Evolutionary conservation across 1,284 basidiomycete genomes (phyloP).

Genomic region (Cystobasidiaceae sp.): DNA sequence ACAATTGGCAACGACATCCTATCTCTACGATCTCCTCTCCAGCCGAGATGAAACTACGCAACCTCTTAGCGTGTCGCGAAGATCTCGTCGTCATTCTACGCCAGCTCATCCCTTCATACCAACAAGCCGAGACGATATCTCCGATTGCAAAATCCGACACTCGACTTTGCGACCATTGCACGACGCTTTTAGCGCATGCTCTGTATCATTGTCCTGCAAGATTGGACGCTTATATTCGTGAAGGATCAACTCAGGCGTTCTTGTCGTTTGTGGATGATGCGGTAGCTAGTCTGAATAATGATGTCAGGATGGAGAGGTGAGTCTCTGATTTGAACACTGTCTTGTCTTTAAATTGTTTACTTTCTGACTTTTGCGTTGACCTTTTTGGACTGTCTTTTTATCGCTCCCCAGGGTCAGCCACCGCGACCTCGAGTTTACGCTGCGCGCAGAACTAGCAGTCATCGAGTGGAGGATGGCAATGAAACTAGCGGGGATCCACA

Average conservation of each 20-base stretch:
- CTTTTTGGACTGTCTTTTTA: neutral
- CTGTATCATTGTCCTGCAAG: neutral
- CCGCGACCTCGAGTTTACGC: neutral
- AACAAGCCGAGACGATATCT: neutral
- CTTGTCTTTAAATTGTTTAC: too few relatives aligned
- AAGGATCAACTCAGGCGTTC: neutral
- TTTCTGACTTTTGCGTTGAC: too few relatives aligned
- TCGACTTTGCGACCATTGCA: neutral
- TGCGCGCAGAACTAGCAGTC: neutral
- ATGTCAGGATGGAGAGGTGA: neutral
- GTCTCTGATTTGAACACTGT: too few relatives aligned
- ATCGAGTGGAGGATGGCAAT: neutral
- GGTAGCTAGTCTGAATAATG: neutral
- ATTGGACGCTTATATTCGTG: neutral
- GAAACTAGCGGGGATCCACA: neutral
- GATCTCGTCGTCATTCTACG: neutral
- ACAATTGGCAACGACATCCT: too few relatives aligned
- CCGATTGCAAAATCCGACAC: neutral
- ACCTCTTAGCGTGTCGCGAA: neutral
- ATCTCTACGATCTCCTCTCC: too few relatives aligned
- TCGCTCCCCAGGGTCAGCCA: neutral
- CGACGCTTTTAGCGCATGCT: neutral
- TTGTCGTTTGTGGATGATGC: neutral
- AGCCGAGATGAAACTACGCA: neutral
- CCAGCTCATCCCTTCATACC: neutral